Evolutionary conservation across 371 early-diverging fungal species (phyloP).

Genomic region (Mortierella sp.): DNA sequence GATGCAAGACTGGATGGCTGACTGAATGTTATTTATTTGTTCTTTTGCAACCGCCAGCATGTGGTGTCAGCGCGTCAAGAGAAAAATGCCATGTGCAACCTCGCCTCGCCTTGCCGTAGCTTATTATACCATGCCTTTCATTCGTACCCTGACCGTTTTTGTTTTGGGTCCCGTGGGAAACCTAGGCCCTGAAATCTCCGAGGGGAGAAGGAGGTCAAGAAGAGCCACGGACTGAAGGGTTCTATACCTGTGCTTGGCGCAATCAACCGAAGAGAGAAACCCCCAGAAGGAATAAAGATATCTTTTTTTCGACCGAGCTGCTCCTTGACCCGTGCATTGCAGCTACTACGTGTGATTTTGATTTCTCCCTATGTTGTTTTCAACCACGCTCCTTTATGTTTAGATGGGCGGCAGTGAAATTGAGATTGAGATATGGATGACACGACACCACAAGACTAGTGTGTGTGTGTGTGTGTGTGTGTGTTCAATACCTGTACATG

Average conservation of each 20-base stretch:
- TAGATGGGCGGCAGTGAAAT: neutral
- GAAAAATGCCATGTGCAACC: neutral
- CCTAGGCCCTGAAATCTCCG: neutral
- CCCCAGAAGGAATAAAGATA: neutral
- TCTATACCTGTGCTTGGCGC: neutral
- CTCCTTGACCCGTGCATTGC: neutral
- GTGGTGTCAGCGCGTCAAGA: neutral
- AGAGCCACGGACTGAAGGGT: neutral
- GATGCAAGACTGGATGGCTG: neutral
- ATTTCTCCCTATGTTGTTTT: too few species aligned
- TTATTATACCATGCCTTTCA: neutral
- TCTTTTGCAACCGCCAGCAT: neutral
- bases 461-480: neutral
- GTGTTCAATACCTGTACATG: neutral
- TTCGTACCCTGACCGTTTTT: neutral
- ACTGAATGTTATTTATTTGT: neutral
- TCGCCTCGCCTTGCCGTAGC: neutral
- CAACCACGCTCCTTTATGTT: neutral
- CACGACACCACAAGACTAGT: neutral
- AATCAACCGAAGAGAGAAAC: neutral
- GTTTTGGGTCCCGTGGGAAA: neutral
- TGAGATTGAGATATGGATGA: neutral
- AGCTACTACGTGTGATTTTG: neutral
- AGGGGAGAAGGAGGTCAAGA: neutral
- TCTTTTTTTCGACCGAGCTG: neutral